Conservation (phyloP, 108 stramenopile species). For the Pseudonitzschia multiseries region DNA sequence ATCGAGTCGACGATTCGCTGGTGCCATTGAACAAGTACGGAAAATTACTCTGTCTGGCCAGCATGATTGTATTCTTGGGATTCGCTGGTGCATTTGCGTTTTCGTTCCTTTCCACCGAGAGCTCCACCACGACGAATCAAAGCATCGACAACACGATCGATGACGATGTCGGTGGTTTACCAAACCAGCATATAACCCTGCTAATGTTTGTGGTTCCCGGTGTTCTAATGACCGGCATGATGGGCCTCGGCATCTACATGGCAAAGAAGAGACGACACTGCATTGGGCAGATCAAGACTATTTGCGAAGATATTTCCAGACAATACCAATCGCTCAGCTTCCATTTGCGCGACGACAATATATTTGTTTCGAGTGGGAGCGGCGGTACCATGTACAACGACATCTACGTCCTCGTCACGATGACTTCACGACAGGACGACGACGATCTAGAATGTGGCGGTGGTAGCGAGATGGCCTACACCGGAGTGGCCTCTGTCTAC, state of each 20-base stretch:
- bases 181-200: too few species aligned
- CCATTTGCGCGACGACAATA: not conserved
- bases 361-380: not conserved
- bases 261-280: too few species aligned
- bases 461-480: not conserved
- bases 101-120: not conserved
- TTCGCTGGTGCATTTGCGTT: not conserved
- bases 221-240: too few species aligned
- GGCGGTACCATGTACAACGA: not conserved
- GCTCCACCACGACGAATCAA: too few species aligned
- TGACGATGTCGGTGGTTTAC: too few species aligned
- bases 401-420: not conserved
- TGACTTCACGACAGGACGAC: not conserved
- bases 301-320: not conserved
- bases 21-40: not conserved
- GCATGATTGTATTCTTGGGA: not conserved
- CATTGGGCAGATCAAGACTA: not conserved
- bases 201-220: too few species aligned
- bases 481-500: not conserved
- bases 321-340: not conserved
- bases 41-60: not conserved
- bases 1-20: not conserved
- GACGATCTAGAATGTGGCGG: not conserved
- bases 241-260: too few species aligned
- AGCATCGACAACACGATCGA: too few species aligned